These are phyloP conservation scores for Mycena pura DNA, from an alignment of 768 basidiomycete species.

Conservation along the genomic window DNA sequence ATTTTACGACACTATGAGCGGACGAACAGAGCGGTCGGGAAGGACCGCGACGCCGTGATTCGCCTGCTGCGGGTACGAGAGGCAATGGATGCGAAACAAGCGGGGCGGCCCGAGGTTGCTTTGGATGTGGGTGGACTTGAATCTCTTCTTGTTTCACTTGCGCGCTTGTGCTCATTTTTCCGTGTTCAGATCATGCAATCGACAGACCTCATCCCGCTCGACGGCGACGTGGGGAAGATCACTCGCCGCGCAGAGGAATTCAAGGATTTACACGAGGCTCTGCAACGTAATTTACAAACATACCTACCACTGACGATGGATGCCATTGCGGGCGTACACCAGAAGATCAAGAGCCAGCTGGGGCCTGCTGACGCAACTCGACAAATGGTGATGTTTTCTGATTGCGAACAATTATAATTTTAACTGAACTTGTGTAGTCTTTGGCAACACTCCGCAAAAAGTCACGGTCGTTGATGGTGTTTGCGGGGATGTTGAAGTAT, in stretches of 20 bases:
- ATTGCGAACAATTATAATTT: slow-evolving; percentile 19
- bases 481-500: slow-evolving; percentile 87
- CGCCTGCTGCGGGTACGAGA: slow-evolving; percentile 81
- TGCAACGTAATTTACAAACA: slow-evolving; percentile 88
- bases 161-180: neutral
- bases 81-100: slow-evolving; percentile 77
- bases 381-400: slow-evolving; percentile 65
- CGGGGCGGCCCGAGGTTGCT: slow-evolving; percentile 75
- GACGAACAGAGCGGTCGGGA: slow-evolving; percentile 74
- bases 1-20: slow-evolving; percentile 84
- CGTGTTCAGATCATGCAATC: slow-evolving; percentile 82
- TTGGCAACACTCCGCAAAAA: slow-evolving; percentile 75
- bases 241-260: slow-evolving; percentile 90
- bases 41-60: slow-evolving; percentile 75
- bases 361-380: slow-evolving; percentile 73
- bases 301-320: slow-evolving; percentile 95
- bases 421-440: slow-evolving; percentile 51
- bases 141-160: too few relatives aligned
- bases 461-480: slow-evolving; percentile 86
- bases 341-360: slow-evolving; percentile 71
- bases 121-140: slow-evolving; percentile 68
- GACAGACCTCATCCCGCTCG: slow-evolving; percentile 85
- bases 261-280: slow-evolving; percentile 81
- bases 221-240: slow-evolving; percentile 84
- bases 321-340: slow-evolving; percentile 82